Evolutionary conservation across 306 rosid genomes (phyloP).

Genomic region (Cucumis cinereus): DNA sequence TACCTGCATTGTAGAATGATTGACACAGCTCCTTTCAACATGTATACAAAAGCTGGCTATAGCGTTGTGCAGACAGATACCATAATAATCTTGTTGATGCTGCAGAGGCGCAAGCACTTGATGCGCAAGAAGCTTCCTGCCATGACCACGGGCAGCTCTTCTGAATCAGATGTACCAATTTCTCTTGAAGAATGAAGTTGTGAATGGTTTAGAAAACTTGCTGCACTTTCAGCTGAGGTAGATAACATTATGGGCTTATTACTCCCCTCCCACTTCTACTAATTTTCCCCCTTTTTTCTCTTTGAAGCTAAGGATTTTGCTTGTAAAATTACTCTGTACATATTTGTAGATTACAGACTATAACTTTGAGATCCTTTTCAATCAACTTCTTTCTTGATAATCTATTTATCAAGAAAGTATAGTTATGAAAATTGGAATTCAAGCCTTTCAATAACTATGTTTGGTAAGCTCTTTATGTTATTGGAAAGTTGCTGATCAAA

Average conservation of each 20-base stretch:
- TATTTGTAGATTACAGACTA: not conserved
- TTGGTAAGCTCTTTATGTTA: not conserved
- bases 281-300: not conserved
- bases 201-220: constrained; percentile 2
- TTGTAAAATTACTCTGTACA: not conserved
- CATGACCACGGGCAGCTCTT: constrained; percentile 15
- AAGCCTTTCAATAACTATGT: not conserved
- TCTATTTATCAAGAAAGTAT: not conserved
- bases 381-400: not conserved
- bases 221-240: constrained; percentile 21
- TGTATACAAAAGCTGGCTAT: constrained; percentile 79
- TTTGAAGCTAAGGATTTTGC: not conserved
- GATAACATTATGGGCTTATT: not conserved
- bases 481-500: not conserved
- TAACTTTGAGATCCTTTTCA: not conserved
- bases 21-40: constrained; percentile 70
- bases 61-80: constrained; percentile 53
- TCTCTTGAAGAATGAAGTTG: constrained; percentile 24
- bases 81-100: constrained; percentile 47
- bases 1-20: constrained; percentile 88
- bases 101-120: constrained; percentile 92
- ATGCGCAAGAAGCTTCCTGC: constrained; percentile 71
- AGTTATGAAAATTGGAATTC: not conserved
- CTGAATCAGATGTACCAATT: constrained; percentile 28
- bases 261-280: not conserved